A percentile compares a stretch with the other conserved stretches of the same genome.
Evolutionary conservation across 257 asterid species (phyloP).

Genomic region (Gentiana dahurica): DNA sequence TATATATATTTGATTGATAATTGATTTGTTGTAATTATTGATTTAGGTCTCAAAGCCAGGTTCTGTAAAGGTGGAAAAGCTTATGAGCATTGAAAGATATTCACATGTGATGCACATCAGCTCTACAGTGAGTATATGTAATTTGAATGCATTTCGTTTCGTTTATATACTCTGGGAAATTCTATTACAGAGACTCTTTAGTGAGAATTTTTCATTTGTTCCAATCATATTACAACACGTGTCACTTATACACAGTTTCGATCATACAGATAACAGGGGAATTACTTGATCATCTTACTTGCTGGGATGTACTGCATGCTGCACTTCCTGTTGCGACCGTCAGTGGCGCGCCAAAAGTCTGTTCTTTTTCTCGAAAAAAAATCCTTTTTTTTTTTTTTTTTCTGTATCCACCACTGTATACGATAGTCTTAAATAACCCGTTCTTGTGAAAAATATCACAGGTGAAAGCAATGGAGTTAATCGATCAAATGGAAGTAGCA

Average conservation of each 20-base stretch:
- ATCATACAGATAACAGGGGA: conserved; percentile 69
- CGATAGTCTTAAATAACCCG: too few species aligned
- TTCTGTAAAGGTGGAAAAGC: conserved; percentile 71
- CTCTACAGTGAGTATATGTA: conserved; percentile 58
- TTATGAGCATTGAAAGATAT: conserved; percentile 71
- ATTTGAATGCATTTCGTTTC: not conserved
- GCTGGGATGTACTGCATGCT: conserved; percentile 86
- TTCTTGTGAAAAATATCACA: conserved; percentile 13
- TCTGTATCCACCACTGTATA: not conserved
- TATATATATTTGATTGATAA: not conserved
- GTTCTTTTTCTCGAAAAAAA: not conserved
- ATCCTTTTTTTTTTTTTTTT: not conserved
- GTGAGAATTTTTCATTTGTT: not conserved
- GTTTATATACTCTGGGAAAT: too few species aligned
- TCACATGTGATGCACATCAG: conserved; percentile 97
- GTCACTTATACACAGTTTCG: not conserved
- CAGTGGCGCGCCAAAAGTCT: conserved; percentile 92
- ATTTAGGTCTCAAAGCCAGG: conserved; percentile 79
- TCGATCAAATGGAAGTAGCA: conserved; percentile 53
- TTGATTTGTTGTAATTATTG: conserved; percentile 4
- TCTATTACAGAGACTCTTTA: not conserved
- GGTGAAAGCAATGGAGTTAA: conserved; percentile 90
- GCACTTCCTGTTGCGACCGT: conserved; percentile 95
- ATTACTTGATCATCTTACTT: conserved; percentile 63
- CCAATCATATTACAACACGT: too few species aligned